Base-by-base conservation (phyloP, 148 eudicot genomes). In the Heliosperma pusillum region DNA sequence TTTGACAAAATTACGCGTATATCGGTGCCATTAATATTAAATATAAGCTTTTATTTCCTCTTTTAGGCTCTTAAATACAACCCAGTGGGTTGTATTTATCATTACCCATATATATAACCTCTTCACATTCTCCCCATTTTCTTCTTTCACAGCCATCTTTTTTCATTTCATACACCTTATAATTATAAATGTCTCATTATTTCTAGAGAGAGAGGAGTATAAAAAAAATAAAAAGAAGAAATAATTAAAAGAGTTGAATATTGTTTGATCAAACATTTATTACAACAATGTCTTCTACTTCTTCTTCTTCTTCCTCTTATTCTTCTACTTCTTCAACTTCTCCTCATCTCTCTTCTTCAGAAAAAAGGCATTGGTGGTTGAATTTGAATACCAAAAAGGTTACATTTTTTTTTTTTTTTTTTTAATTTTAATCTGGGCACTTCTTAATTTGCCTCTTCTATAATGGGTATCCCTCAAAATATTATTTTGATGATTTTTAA, bases 321-420 rank as follows among this genome's bases (percentile, higher is more conserved):
- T 79, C 82, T 33, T 74, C 80, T 72, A 57, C 72, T 52, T 81
- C 83, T 8, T 60, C 75, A 12, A 77, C 83, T 69, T 77, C 84
- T 55, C 86, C 90, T 25, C 81, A 87, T 66, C 74, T 83, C 50
- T 72, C 77, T 60, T 74, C 76, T 79, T 19, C 74, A 21, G 97
- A 95, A 10, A 92, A 82, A 85, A 92, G 88, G 64, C 92, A 87
- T 74, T 95, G 99, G 99, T 95, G 99, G 99, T 88, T 90, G 44
- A n/a, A n/a, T n/a, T n/a, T n/a, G n/a, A 92, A 82, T 77, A 92
- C 89, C 77, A 90, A 81, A 88, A 95, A 95, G 97, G 99, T 91
- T 36, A 8, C 42, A 29, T 42, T 57, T n/a, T n/a, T n/a, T n/a
- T n/a, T n/a, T n/a, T n/a, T n/a, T n/a, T n/a, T n/a, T n/a, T n/a